Conservation (phyloP, 202 grass and related monocot species). For the Digitaria exilis region DNA sequence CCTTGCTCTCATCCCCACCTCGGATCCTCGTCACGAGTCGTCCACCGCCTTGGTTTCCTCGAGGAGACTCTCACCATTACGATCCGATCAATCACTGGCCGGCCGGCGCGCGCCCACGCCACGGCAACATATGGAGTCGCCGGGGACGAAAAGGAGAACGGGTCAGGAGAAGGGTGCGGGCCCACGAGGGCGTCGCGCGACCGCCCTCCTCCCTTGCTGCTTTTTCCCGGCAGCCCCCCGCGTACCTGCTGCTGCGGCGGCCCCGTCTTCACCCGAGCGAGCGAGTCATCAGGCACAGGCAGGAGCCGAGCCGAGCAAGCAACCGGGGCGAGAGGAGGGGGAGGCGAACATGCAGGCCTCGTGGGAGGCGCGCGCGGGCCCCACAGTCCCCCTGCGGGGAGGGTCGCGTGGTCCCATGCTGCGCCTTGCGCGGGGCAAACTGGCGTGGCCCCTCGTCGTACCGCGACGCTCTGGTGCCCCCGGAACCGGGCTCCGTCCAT, state of each 20-base stretch:
- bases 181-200: neutral
- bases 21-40: too few relatives aligned
- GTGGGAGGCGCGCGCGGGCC: slow-evolving; percentile 21
- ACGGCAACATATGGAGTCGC: neutral
- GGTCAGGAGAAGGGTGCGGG: neutral
- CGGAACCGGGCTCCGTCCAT: neutral
- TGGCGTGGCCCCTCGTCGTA: neutral
- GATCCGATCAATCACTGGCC: too few relatives aligned
- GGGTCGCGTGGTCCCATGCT: neutral
- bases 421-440: neutral
- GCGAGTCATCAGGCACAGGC: too few relatives aligned
- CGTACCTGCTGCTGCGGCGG: neutral
- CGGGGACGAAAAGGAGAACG: neutral
- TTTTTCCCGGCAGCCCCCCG: slow-evolving; percentile 11
- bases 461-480: neutral
- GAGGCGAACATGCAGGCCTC: slow-evolving; percentile 44
- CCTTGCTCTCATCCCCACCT: too few relatives aligned
- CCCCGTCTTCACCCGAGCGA: too few relatives aligned
- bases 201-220: too few relatives aligned
- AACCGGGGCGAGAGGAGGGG: neutral
- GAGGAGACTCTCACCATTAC: too few relatives aligned
- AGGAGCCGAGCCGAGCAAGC: too few relatives aligned
- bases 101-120: too few relatives aligned
- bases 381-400: neutral
- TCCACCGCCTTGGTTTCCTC: too few relatives aligned